phyloP scores from a whole-genome alignment of 495 filamentous ascomycete genomes.

The Chaetomium cochliodes region DNA sequence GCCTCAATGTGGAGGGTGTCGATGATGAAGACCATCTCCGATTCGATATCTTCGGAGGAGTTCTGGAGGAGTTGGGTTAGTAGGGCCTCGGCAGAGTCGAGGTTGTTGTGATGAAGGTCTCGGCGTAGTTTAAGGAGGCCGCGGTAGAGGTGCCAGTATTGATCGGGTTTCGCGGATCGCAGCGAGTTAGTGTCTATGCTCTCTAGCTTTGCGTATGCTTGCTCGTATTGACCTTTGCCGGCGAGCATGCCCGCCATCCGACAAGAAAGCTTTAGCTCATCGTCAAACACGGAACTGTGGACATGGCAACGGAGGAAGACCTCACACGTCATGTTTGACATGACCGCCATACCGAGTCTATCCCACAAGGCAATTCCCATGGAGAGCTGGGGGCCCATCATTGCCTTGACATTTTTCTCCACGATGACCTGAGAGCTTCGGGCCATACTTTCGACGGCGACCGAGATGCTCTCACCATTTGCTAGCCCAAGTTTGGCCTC shows the following conservation, averaged over 20 bases:
- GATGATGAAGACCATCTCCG: constrained; percentile 70
- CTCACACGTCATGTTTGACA: constrained; percentile 68
- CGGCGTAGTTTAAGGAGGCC: constrained; percentile 69
- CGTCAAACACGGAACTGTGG: constrained; percentile 65
- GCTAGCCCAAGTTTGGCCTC: constrained; percentile 77
- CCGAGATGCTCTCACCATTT: constrained; percentile 76
- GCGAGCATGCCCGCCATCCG: constrained; percentile 49
- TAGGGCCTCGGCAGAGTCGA: constrained; percentile 64
- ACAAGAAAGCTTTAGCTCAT: constrained; percentile 62
- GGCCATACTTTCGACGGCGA: constrained; percentile 72
- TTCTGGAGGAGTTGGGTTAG: constrained; percentile 58
- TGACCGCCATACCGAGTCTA: constrained; percentile 66
- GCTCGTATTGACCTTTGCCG: constrained; percentile 64
- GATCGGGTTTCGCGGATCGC: constrained; percentile 73
- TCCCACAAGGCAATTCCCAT: constrained; percentile 71
- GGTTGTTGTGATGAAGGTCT: constrained; percentile 68
- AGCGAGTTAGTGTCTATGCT: constrained; percentile 62
- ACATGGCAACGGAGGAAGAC: constrained; percentile 75
- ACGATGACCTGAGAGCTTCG: constrained; percentile 81
- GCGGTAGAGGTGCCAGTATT: constrained; percentile 74
- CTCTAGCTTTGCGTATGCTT: constrained; percentile 66
- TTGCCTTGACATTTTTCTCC: constrained; percentile 67
- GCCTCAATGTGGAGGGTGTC: constrained; percentile 69
- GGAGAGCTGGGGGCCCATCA: constrained; percentile 70
- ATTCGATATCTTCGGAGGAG: constrained; percentile 52